Conservation (phyloP, 768 basidiomycete species). For the Phlebiopsis gigantea region DNA sequence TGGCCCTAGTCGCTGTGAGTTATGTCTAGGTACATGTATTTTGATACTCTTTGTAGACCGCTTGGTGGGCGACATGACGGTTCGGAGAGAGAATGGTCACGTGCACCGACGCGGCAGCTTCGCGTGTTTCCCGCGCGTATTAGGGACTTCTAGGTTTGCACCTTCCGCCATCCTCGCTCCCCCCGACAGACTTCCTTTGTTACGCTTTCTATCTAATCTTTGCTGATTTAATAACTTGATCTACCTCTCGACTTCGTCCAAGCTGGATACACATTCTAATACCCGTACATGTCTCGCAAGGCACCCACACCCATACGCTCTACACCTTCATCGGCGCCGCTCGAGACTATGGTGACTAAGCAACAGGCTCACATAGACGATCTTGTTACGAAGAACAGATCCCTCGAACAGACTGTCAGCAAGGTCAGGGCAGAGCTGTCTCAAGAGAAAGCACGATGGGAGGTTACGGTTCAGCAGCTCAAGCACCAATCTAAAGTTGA, state of each 20-base stretch:
- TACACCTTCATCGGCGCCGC: constrained; percentile 11
- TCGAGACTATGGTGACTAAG: constrained; percentile 36
- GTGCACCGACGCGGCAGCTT: not conserved
- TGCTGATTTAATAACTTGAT: not conserved
- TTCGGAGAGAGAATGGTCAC: not conserved
- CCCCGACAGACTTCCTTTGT: not conserved
- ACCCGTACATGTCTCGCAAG: constrained; percentile 6
- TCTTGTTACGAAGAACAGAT: constrained; percentile 62
- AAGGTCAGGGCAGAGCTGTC: constrained; percentile 46
- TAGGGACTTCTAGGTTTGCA: not conserved
- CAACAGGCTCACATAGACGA: constrained; percentile 69
- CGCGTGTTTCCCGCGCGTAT: constrained; percentile 1
- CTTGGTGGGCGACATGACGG: constrained; percentile 49
- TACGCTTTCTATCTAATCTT: not conserved
- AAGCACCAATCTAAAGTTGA: constrained; percentile 50
- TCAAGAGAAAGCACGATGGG: constrained; percentile 37
- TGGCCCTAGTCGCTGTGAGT: constrained; percentile 64
- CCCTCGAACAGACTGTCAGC: constrained; percentile 55
- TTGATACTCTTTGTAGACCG: constrained; percentile 53
- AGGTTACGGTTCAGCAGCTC: constrained; percentile 36
- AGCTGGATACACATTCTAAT: not conserved
- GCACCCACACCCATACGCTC: constrained; percentile 11
- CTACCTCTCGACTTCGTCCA: not conserved
- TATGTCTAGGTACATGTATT: constrained; percentile 68
- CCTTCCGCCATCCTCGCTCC: not conserved